Evolutionary conservation across 169 alveolate species (phyloP).

Genomic region (Plasmodium adleri): DNA sequence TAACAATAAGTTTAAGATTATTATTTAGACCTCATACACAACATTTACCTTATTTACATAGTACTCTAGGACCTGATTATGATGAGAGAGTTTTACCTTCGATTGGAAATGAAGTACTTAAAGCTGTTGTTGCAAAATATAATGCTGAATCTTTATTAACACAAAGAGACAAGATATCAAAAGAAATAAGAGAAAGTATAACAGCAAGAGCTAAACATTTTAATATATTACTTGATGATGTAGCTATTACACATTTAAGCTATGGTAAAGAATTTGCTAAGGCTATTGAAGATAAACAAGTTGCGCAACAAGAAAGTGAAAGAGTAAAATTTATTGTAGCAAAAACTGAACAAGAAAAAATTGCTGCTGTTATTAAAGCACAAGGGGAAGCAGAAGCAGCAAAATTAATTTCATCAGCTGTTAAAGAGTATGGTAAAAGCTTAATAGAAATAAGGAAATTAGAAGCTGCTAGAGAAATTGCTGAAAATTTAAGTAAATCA

Average conservation of each 20-base stretch:
- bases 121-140: constrained; percentile 96
- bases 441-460: constrained; percentile 95
- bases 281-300: constrained; percentile 98
- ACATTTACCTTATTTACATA: constrained; percentile 93
- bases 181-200: constrained; percentile 93
- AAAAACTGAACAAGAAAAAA: constrained; percentile 96
- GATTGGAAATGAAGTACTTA: constrained; percentile 97
- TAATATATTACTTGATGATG: constrained; percentile 96
- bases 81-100: constrained; percentile 98
- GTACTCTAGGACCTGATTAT: constrained; percentile 96
- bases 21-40: constrained; percentile 93
- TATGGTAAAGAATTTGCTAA: constrained; percentile 97
- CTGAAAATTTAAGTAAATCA: constrained; percentile 93
- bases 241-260: constrained; percentile 96
- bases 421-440: constrained; percentile 95
- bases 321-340: constrained; percentile 96
- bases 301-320: constrained; percentile 98
- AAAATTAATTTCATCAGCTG: constrained; percentile 94
- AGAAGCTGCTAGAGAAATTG: constrained; percentile 97
- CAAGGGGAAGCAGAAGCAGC: constrained; percentile 99
- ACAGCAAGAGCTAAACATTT: constrained; percentile 95
- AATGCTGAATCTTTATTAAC: constrained; percentile 97
- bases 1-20: constrained; percentile 93
- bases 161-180: constrained; percentile 96
- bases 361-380: constrained; percentile 96